Percentiles rank a stretch among this genome's conserved stretches.
These are phyloP conservation scores for Boletus barrowsii DNA, from an alignment of 768 basidiomycete species.

Conservation along the genomic window DNA sequence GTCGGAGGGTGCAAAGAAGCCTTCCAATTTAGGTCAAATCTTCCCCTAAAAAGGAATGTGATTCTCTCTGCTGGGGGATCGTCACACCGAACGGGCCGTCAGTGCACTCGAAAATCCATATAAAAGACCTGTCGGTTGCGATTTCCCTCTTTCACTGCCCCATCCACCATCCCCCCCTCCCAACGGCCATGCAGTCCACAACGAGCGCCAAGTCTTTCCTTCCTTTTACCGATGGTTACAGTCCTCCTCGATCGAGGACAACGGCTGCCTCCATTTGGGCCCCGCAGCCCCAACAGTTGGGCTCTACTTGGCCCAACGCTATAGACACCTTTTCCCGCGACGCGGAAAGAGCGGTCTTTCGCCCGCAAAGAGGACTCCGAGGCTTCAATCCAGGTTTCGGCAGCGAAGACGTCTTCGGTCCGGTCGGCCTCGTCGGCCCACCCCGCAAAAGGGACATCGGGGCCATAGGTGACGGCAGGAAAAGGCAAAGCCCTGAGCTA, in stretches of 20 bases:
- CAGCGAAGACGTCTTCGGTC: slow-evolving; percentile 68
- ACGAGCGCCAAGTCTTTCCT: slow-evolving; percentile 25
- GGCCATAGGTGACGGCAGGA: slow-evolving; percentile 79
- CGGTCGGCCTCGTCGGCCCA: slow-evolving; percentile 36
- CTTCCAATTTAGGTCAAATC: slow-evolving; percentile 30
- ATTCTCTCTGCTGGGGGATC: slow-evolving; percentile 27
- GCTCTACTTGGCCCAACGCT: slow-evolving; percentile 64
- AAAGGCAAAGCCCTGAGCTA: slow-evolving; percentile 54
- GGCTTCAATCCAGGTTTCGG: slow-evolving; percentile 22
- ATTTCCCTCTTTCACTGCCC: slow-evolving; percentile 38
- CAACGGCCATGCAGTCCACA: slow-evolving; percentile 26
- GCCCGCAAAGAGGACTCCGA: slow-evolving; percentile 27
- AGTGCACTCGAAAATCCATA: slow-evolving; percentile 30
- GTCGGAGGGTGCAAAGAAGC: slow-evolving; percentile 29
- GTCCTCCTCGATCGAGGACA: slow-evolving; percentile 40
- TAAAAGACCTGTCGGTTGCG: slow-evolving; percentile 27
- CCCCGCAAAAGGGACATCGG: slow-evolving; percentile 53
- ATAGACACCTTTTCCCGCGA: slow-evolving; percentile 59
- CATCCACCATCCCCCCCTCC: slow-evolving; percentile 39
- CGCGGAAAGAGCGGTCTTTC: slow-evolving; percentile 40
- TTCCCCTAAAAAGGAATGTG: slow-evolving; percentile 32
- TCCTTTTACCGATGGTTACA: slow-evolving; percentile 39
- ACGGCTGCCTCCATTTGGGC: slow-evolving; percentile 73
- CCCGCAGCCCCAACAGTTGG: slow-evolving; percentile 69
- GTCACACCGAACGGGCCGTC: slow-evolving; percentile 28